Base-by-base conservation (phyloP, 2,329 filamentous ascomycete genomes). In the Zymoseptoria tritici region DNA sequence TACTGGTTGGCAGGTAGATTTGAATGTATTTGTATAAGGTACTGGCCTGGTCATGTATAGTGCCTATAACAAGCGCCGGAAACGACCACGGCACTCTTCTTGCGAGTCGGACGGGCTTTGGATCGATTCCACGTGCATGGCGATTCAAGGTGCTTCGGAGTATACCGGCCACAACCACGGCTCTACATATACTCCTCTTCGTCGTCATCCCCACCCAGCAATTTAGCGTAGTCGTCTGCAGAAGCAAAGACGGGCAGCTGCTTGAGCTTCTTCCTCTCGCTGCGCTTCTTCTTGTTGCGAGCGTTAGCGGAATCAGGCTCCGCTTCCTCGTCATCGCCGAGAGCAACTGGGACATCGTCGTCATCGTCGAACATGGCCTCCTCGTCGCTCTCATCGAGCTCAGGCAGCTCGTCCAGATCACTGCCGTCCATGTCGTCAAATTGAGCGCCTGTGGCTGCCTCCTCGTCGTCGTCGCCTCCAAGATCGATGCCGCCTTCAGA, bases 221-320 rank as follows among this genome's bases (percentile, higher is more conserved):
- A 81, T 68, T 88, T 89, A 16, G 91, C 93, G 75, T 97, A 99
- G 73, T 97, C 94, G 57, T 97, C 94, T 31, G 83, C 88, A 31
- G 90, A 95, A 20, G 95, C 94, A 78, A 99, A 99, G 42, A 86
- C 95, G 6, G 94, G 94, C 67, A 99, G 79, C 64, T 85, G 85
- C 82, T 91, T 96, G 74, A 97, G 80, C 78, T 90, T 90, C 81
- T 87, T 91, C 78, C 83, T 87, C 78, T 89, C 90, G 72, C 84
- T 82, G 67, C 80, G 81, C 73, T 78, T 75, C 59, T 70, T 68
- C 60, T 75, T 71, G 60, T 74, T 76, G 60, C 75, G 72, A 49
- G 75, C 61, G n/a, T 72, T 72, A 66, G 79, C 78, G 65, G 75
- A 76, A 20, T 69, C 70, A 55, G 70, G 71, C 54, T 78, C 78